Percentiles rank a stretch among this genome's conserved stretches.
phyloP scores from a whole-genome alignment of 805 yeast species.

The Dipodascus geniculatus region DNA sequence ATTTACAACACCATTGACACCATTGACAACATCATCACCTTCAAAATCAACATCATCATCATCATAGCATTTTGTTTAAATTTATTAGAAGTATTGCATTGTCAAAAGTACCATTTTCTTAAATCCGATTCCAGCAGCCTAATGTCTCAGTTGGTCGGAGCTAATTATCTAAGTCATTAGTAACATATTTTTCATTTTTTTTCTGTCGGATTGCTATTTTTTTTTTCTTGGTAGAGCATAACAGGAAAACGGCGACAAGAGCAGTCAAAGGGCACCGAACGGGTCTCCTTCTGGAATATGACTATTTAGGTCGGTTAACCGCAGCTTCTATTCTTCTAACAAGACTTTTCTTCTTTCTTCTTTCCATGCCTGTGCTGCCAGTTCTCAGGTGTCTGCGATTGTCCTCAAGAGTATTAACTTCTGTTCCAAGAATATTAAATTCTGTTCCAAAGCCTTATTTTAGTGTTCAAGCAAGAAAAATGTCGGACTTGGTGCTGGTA shows the following conservation, averaged over 20 bases:
- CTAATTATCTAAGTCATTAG: background rate
- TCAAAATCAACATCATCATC: too few relatives aligned
- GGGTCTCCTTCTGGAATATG: background rate
- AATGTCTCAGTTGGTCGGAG: background rate
- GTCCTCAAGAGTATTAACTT: background rate
- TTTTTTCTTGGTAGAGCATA: background rate
- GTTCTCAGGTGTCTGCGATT: background rate
- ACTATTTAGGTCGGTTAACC: background rate
- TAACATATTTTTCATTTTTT: too few relatives aligned
- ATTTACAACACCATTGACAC: too few relatives aligned
- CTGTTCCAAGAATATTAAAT: background rate
- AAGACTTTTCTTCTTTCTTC: background rate
- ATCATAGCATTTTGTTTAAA: conserved; percentile 1
- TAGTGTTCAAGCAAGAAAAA: background rate
- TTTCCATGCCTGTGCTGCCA: background rate
- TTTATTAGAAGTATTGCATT: background rate
- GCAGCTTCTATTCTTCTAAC: background rate
- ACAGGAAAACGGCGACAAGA: background rate
- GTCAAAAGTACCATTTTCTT: background rate
- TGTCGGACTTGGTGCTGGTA: conserved; percentile 34
- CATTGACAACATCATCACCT: too few relatives aligned
- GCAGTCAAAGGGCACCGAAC: too few relatives aligned
- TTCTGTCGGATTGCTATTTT: background rate
- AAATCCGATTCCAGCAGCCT: background rate
- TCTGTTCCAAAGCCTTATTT: background rate